Percentiles rank a stretch among this genome's conserved stretches.
These are phyloP conservation scores for Coemansia sp. DNA, from an alignment of 192 early-diverging fungal genomes.

Conservation along the genomic window DNA sequence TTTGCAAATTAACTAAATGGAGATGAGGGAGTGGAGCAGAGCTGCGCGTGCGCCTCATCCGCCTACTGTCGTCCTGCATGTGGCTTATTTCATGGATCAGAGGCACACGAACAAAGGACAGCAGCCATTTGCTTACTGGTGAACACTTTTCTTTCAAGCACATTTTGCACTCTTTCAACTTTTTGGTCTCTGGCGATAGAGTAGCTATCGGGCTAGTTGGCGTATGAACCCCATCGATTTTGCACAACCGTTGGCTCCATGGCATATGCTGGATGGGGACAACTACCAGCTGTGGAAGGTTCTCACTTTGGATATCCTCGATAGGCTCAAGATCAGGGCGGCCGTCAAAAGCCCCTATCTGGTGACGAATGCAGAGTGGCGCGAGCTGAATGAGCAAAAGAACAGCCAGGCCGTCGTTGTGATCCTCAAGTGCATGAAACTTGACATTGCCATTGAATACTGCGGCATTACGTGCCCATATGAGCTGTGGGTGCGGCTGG, in stretches of 20 bases:
- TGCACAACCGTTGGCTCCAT: not conserved
- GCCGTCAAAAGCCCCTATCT: not conserved
- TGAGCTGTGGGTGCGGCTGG: not conserved
- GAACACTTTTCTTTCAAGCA: no score
- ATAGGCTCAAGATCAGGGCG: not conserved
- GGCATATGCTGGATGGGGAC: not conserved
- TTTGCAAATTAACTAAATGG: not conserved
- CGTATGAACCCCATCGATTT: not conserved
- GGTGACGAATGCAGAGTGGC: not conserved
- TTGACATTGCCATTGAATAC: not conserved
- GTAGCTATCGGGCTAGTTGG: not conserved
- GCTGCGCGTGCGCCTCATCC: not conserved
- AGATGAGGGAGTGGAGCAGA: not conserved
- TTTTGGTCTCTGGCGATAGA: no score
- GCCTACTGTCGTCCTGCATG: not conserved
- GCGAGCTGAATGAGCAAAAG: not conserved
- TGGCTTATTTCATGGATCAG: not conserved
- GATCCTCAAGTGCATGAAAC: not conserved
- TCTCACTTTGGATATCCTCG: not conserved
- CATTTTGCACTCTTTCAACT: no score
- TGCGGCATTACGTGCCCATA: not conserved
- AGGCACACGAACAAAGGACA: not conserved
- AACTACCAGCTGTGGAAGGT: not conserved
- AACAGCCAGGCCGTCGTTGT: not conserved
- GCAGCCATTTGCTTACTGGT: no score